Base-by-base conservation (phyloP, 2,329 filamentous ascomycete genomes). In the Beauveria asiatica region DNA sequence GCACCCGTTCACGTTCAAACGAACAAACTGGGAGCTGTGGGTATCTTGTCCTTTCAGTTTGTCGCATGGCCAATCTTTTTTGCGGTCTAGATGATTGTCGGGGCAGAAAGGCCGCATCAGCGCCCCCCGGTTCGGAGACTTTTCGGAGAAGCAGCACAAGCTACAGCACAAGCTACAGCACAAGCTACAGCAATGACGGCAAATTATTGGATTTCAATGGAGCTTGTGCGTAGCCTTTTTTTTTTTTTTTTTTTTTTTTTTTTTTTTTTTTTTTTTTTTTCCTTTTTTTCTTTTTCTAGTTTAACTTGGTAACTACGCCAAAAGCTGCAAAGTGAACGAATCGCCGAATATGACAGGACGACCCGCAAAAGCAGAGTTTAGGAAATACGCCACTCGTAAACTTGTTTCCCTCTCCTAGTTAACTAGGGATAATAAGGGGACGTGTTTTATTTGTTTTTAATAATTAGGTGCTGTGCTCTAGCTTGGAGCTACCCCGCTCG, bases 401-500 rank as follows among this genome's bases (percentile, higher is more conserved):
- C 46, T 49, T 30, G 46, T 30, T 42, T 5, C 41, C 10, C 33
- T 37, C 33, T 37, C 33, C 5, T 13, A n/a, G n/a, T n/a, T n/a
- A n/a, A n/a, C n/a, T n/a, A 37, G 33, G 30, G 13, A 16, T 3
- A 6, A 37, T 13, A 5, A 13, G 33, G 33, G 33, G 11, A 37
- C 11, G 33, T 37, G 33, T 37, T 37, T 37, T 16, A 16, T 37
- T 37, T 16, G 11, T 16, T 37, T 5, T 37, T 37, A 16, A n/a
- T n/a, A n/a, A n/a, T n/a, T n/a, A n/a, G n/a, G n/a, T 23, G 42
- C 8, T 57, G 19, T 10, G 10, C 16, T 41, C 44, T 58, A 58
- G 56, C 46, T 44, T 11, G 11, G n/a, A 58, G 56, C 56, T 51
- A 58, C 56, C 56, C 56, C 56, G 46, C 56, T 57, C 55, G 55